Evolutionary conservation across 2,329 filamentous ascomycete species (phyloP), one percentile per base, ranked within the genome.

Genomic region (Metarhizium humberi): DNA sequence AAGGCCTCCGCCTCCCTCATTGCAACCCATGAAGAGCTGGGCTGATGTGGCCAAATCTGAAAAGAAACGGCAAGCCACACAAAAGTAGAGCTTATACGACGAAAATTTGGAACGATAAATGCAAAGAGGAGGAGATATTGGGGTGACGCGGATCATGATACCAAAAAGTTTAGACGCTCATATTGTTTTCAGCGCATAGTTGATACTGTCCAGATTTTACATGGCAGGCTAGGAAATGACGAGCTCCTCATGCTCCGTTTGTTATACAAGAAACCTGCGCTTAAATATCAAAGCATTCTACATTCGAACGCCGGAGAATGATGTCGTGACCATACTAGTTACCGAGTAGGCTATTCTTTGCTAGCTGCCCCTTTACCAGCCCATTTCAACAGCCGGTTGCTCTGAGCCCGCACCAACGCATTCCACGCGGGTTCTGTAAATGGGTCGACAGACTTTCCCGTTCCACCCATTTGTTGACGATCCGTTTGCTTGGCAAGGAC

Each of bases 11-110:
- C 60, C 69, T 6, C 71, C 71, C 11, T 62, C 70, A 4, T 55
- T 73, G 34, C 69, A 68, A 25, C 61, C 69, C 11, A 60, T 63
- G 46, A 69, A 67, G 63, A 74, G 71, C 54, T 75, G 72, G 72
- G 72, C 72, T 10, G 72, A 73, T 56, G 69, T 74, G 4, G 71
- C 69, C 13, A 63, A 62, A 14, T 58, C 62, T n/a, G 63, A 64
- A 3, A 62, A 62, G 54, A 56, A 54, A 18, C 47, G 40, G 5
- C 20, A 11, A 43, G 20, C 18, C 20, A 46, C 11, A 7, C 29
- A 43, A 34, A 51, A 47, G n/a, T 52, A 30, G 16, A 40, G 14
- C 4, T 16, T 16, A 40, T 40, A 11, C 32, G 32, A 40, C 38
- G 34, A 13, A 40, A 40, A 40, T 16, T 40, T 40, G 32, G 32